phyloP scores from a whole-genome alignment of 139 green algal genomes.

The Chara braunii region DNA sequence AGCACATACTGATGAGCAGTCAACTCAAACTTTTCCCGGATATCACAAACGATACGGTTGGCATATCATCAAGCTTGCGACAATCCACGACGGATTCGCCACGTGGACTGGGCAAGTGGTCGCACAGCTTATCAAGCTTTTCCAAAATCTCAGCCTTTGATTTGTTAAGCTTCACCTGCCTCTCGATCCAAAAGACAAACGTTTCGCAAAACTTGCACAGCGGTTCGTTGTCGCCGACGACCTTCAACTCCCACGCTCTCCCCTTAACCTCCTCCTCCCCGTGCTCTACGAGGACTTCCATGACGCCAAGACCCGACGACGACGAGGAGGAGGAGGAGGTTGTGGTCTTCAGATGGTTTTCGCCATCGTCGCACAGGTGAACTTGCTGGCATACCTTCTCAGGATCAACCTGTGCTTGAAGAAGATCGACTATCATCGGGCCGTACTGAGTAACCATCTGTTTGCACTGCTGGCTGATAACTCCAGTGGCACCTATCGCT shows the following conservation, averaged over 20 bases:
- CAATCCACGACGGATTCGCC: conserved; percentile 76
- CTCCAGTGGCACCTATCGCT: conserved; percentile 31
- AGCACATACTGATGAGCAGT: conserved; percentile 56
- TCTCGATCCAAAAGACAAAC: conserved; percentile 33
- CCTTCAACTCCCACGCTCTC: neutral
- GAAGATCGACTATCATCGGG: conserved; percentile 38
- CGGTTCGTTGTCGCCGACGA: conserved; percentile 11
- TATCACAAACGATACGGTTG: conserved; percentile 72
- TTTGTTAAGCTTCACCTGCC: conserved; percentile 42
- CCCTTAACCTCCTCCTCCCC: too few species aligned
- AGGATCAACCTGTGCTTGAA: conserved; percentile 31
- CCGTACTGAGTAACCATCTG: conserved; percentile 52
- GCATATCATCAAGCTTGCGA: conserved; percentile 61
- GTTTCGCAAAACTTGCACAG: conserved; percentile 37
- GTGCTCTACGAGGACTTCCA: too few species aligned
- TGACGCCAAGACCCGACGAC: too few species aligned
- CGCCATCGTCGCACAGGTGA: conserved; percentile 57
- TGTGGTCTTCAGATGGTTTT: too few species aligned
- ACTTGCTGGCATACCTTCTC: conserved; percentile 57
- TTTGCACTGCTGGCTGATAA: conserved; percentile 30
- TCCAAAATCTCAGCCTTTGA: conserved; percentile 31
- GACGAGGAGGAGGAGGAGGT: too few species aligned
- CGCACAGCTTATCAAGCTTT: conserved; percentile 39
- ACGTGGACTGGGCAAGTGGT: conserved; percentile 17
- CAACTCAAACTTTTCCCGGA: conserved; percentile 66